Evolutionary conservation across 108 stramenopile species (phyloP).

Genomic region (Discostella stelligeroides): DNA sequence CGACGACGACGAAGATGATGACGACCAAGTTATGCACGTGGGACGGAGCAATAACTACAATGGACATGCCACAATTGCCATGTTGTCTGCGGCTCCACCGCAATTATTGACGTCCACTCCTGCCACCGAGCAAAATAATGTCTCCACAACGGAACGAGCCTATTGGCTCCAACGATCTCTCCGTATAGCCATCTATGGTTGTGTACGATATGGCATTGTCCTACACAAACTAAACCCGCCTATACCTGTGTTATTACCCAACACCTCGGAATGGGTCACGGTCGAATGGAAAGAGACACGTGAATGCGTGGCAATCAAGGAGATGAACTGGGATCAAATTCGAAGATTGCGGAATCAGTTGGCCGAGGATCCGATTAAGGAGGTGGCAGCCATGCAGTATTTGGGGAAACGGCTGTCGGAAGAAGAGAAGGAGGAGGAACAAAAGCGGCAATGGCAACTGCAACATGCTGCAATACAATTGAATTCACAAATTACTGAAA

Average conservation of each 20-base stretch:
- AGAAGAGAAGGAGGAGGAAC: conserved; percentile 24
- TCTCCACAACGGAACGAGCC: conserved; percentile 39
- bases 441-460: conserved; percentile 23
- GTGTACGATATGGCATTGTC: conserved; percentile 73
- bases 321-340: conserved; percentile 85
- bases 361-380: conserved; percentile 87
- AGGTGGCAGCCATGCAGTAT: conserved; percentile 87
- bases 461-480: background rate
- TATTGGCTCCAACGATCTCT: conserved; percentile 86
- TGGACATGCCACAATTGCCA: no score
- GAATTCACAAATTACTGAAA: conserved; percentile 22
- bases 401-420: conserved; percentile 49
- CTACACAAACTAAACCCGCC: conserved; percentile 53
- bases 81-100: no score
- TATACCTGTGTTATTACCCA: conserved; percentile 25
- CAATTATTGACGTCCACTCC: no score
- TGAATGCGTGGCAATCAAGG: conserved; percentile 83
- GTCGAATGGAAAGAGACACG: conserved; percentile 83
- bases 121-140: background rate
- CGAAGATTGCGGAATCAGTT: conserved; percentile 56
- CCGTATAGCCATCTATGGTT: conserved; percentile 83
- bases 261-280: conserved; percentile 19
- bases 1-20: conserved; percentile 22
- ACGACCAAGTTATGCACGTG: no score
- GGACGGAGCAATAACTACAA: no score